Conservation (phyloP, 2,329 filamentous ascomycete genomes). For the Sarocladiaceae sp. region DNA sequence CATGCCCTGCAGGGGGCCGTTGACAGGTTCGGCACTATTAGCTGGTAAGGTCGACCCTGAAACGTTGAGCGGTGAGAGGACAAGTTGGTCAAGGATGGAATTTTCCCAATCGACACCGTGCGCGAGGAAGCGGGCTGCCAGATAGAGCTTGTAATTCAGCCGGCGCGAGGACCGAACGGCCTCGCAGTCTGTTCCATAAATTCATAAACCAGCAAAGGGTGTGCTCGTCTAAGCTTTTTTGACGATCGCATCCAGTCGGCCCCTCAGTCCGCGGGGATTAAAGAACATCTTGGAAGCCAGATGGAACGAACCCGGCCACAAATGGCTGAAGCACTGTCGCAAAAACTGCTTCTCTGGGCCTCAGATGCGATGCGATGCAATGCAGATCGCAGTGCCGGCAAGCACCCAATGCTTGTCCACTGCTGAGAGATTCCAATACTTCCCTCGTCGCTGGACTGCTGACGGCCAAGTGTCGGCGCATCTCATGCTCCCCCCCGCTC, state of each 20-base stretch:
- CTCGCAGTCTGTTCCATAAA: background rate
- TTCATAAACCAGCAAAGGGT: too few species aligned
- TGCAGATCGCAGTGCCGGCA: too few species aligned
- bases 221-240: too few species aligned
- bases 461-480: conserved; percentile 2
- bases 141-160: background rate
- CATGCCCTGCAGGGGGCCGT: background rate
- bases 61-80: too few species aligned
- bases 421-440: too few species aligned
- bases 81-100: background rate
- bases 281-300: conserved; percentile 6
- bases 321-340: conserved; percentile 1
- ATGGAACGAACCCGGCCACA: background rate
- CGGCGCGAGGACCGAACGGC: conserved; percentile 1
- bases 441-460: too few species aligned
- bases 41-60: too few species aligned
- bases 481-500: conserved; percentile 1
- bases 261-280: background rate
- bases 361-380: conserved; percentile 4
- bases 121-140: too few species aligned
- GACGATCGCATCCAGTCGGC: too few species aligned
- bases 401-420: too few species aligned
- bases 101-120: too few species aligned
- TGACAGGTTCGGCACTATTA: too few species aligned
- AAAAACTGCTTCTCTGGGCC: conserved; percentile 6